Evolutionary conservation across 345 rosid species (phyloP).

Genomic region (Clausena lansium): DNA sequence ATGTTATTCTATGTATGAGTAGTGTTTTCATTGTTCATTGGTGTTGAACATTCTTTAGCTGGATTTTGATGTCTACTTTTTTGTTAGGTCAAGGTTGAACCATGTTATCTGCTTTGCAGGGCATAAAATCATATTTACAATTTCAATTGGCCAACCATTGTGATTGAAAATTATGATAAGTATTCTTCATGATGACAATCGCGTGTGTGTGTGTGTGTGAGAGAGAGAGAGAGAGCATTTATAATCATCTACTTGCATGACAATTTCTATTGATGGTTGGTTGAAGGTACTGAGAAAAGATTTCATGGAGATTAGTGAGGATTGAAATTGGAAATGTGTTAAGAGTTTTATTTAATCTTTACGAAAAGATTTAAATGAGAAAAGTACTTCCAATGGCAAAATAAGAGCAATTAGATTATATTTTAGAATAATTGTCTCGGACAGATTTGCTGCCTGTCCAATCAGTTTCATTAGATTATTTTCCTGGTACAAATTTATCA

Average conservation of each 20-base stretch:
- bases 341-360: neutral
- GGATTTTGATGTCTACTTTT: neutral
- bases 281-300: neutral
- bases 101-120: neutral
- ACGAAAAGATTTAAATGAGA: neutral
- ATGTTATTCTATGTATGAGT: neutral
- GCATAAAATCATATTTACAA: neutral
- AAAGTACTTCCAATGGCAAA: neutral
- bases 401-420: neutral
- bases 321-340: neutral
- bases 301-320: neutral
- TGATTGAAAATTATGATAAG: neutral
- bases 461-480: neutral
- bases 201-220: neutral
- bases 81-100: neutral
- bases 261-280: neutral
- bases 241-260: neutral
- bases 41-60: neutral
- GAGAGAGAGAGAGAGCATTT: neutral
- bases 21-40: neutral
- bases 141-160: neutral
- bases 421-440: neutral
- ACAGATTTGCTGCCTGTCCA: neutral
- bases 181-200: neutral
- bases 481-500: neutral